Evolutionary conservation across 768 basidiomycete genomes (phyloP).

Genomic region (Udeniomyces megalosporus): DNA sequence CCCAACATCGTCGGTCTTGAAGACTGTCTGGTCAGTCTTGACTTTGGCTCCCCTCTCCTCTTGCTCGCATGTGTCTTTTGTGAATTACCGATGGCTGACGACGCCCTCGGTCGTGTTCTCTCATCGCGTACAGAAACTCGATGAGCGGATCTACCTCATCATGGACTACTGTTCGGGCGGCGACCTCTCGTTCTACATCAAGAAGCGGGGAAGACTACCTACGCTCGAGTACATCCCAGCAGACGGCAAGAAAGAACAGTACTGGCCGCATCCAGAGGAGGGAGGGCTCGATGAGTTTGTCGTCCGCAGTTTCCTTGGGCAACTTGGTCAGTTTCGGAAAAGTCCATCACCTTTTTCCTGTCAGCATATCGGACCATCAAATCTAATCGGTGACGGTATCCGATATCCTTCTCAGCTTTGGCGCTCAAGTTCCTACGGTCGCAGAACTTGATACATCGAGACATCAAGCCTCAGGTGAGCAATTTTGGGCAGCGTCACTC

Average conservation of each 20-base stretch:
- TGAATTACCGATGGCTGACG: not conserved
- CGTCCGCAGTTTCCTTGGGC: slow-evolving; percentile 78
- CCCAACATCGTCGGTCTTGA: slow-evolving; percentile 82
- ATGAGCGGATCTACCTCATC: slow-evolving; percentile 57
- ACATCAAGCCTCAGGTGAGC: slow-evolving; percentile 82
- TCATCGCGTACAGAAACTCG: slow-evolving; percentile 31
- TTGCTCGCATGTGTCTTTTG: not conserved
- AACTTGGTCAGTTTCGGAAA: slow-evolving; percentile 51
- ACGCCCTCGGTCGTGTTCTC: not conserved
- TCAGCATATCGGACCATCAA: slow-evolving; percentile 1
- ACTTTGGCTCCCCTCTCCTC: not conserved
- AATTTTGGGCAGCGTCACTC: too few species aligned
- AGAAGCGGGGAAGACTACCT: slow-evolving; percentile 86
- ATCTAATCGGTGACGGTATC: not conserved
- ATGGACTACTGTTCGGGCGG: slow-evolving; percentile 97
- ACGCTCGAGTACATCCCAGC: slow-evolving; percentile 62
- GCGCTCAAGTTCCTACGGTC: slow-evolving; percentile 83
- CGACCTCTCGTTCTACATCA: slow-evolving; percentile 91
- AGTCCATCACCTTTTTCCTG: not conserved
- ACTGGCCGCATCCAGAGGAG: slow-evolving; percentile 76
- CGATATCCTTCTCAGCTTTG: slow-evolving; percentile 40
- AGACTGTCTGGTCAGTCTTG: slow-evolving; percentile 62
- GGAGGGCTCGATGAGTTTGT: slow-evolving; percentile 84
- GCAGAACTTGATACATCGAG: slow-evolving; percentile 81
- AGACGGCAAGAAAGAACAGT: slow-evolving; percentile 36